Evolutionary conservation across 2,329 filamentous ascomycete species (phyloP).

Genomic region (Cytospora paraplurivora): DNA sequence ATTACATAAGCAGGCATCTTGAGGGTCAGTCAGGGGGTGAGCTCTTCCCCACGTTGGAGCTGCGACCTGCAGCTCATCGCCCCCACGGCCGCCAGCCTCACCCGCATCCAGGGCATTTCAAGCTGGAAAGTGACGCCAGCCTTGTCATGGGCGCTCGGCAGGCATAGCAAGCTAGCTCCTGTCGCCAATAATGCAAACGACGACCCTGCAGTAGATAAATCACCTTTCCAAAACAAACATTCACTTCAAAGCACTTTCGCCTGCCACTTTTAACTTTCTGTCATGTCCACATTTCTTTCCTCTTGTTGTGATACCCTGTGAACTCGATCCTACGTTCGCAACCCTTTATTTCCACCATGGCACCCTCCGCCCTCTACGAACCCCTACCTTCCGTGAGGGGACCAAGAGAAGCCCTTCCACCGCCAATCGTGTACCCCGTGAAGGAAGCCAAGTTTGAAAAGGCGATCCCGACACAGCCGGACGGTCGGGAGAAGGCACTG

Average conservation of each 20-base stretch:
- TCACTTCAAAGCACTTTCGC: background rate
- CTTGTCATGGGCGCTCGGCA: constrained; percentile 16
- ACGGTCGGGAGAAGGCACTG: constrained; percentile 72
- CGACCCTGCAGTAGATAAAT: background rate
- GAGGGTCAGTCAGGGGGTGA: background rate
- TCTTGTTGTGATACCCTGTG: constrained; percentile 22
- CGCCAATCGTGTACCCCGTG: constrained; percentile 60
- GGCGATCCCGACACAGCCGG: constrained; percentile 55
- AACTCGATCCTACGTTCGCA: constrained; percentile 4
- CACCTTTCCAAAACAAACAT: background rate
- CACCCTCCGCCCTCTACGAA: constrained; percentile 49
- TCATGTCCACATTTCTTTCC: constrained; percentile 16
- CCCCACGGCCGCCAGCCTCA: constrained; percentile 20
- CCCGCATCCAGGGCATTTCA: background rate
- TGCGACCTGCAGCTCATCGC: constrained; percentile 14
- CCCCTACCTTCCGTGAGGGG: constrained; percentile 41
- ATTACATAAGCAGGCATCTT: background rate
- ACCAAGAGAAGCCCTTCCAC: constrained; percentile 50
- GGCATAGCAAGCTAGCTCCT: constrained; percentile 21
- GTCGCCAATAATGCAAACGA: background rate
- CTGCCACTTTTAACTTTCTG: background rate
- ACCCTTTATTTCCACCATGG: constrained; percentile 29
- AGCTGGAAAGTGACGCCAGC: constrained; percentile 11
- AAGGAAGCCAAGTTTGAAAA: constrained; percentile 64
- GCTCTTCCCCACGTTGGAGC: constrained; percentile 15